phyloP scores from a whole-genome alignment of 1,284 basidiomycete species.

The Cystobasidium sp. region DNA sequence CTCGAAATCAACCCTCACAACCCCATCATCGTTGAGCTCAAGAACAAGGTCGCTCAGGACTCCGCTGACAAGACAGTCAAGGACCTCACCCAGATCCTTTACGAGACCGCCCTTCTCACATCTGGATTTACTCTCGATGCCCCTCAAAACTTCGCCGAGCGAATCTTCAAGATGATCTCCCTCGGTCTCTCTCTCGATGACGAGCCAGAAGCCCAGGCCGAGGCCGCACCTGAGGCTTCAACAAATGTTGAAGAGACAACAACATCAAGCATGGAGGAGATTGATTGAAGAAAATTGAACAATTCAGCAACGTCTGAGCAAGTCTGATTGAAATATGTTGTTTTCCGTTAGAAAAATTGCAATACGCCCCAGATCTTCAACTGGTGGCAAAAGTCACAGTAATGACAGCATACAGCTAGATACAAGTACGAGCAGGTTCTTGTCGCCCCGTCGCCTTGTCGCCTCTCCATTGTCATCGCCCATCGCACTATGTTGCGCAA shows the following conservation, averaged over 20 bases:
- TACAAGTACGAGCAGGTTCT: too few species aligned
- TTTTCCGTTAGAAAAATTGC: too few species aligned
- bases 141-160: slow-evolving; percentile 91
- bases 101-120: slow-evolving; percentile 87
- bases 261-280: background rate
- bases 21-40: slow-evolving; percentile 94
- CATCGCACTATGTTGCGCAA: too few species aligned
- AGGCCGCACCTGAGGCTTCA: slow-evolving; percentile 20
- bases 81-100: slow-evolving; percentile 92
- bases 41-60: slow-evolving; percentile 91
- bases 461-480: too few species aligned
- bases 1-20: slow-evolving; percentile 95
- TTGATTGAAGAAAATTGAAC: background rate
- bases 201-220: slow-evolving; percentile 51
- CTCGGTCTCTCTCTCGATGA: slow-evolving; percentile 62
- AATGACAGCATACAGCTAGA: too few species aligned
- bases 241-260: background rate
- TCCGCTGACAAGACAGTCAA: slow-evolving; percentile 98
- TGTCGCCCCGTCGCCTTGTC: too few species aligned
- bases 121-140: slow-evolving; percentile 85
- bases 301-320: too few species aligned
- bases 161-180: slow-evolving; percentile 96
- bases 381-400: too few species aligned
- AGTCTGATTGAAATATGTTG: too few species aligned
- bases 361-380: too few species aligned